Percentiles rank a stretch among this genome's conserved stretches.
These are phyloP conservation scores for Serendipita vermifera DNA, from an alignment of 768 basidiomycete species.

Conservation along the genomic window DNA sequence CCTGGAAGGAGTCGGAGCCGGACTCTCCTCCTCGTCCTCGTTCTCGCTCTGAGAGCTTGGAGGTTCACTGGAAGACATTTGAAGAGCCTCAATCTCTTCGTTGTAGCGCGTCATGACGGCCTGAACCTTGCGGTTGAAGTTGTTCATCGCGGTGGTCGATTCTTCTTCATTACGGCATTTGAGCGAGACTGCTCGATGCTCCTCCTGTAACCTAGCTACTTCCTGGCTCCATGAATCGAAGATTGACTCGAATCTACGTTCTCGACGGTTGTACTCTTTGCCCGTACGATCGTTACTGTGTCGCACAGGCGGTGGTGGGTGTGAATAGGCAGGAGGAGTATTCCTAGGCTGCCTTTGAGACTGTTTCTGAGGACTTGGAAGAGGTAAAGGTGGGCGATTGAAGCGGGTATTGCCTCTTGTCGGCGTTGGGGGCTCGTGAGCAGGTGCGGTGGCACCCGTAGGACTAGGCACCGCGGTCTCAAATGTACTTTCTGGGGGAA, in stretches of 20 bases:
- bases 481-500: not conserved
- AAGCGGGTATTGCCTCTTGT: not conserved
- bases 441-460: not conserved
- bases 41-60: not conserved
- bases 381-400: not conserved
- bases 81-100: constrained; percentile 3
- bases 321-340: not conserved
- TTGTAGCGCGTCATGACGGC: not conserved
- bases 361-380: not conserved
- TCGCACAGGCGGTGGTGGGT: not conserved
- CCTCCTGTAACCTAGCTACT: not conserved
- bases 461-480: constrained; percentile 1
- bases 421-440: constrained; percentile 4
- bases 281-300: not conserved
- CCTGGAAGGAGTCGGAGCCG: not conserved
- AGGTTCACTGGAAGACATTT: constrained; percentile 4
- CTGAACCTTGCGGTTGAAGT: constrained; percentile 5
- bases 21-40: constrained; percentile 1
- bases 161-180: not conserved
- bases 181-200: not conserved
- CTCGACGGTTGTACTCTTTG: constrained; percentile 7
- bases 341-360: not conserved
- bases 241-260: not conserved
- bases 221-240: constrained; percentile 6
- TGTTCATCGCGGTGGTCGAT: not conserved